A percentile compares a stretch with the other conserved stretches of the same genome.
phyloP scores from a whole-genome alignment of 768 basidiomycete species.

The Panus rudis region DNA sequence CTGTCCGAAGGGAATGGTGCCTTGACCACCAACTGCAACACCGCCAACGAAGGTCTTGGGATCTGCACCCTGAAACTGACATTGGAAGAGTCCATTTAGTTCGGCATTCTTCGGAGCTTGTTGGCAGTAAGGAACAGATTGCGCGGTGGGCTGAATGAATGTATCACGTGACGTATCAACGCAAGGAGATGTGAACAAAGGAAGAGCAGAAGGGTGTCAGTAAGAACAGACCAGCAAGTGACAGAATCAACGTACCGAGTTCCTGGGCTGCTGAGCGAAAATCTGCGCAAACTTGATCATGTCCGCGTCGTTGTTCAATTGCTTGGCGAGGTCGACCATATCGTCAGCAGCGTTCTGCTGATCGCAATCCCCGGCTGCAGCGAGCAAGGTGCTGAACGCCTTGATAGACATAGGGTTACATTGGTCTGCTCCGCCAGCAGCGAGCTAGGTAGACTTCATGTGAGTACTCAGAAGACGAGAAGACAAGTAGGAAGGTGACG shows the following conservation, averaged over 20 bases:
- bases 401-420: conserved; percentile 53
- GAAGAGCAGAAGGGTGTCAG: conserved; percentile 19
- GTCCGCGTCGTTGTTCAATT: conserved; percentile 35
- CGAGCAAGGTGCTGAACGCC: conserved; percentile 55
- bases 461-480: not conserved
- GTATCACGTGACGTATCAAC: not conserved
- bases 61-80: conserved; percentile 46
- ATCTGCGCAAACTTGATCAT: conserved; percentile 49
- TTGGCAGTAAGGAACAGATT: conserved; percentile 46
- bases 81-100: conserved; percentile 51
- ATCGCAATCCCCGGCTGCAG: conserved; percentile 32
- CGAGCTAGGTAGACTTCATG: conserved; percentile 26
- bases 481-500: conserved; percentile 22
- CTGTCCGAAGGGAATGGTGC: conserved; percentile 48
- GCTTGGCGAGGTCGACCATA: conserved; percentile 45
- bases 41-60: conserved; percentile 39
- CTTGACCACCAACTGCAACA: conserved; percentile 32
- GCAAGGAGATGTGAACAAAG: not conserved
- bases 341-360: conserved; percentile 43
- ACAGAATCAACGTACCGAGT: conserved; percentile 32
- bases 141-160: conserved; percentile 11
- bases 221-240: not conserved
- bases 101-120: conserved; percentile 43
- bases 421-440: conserved; percentile 47
- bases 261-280: conserved; percentile 52